Evolutionary conservation across 495 filamentous ascomycete genomes (phyloP).

Genomic region (Aspergillus homomorphus): DNA sequence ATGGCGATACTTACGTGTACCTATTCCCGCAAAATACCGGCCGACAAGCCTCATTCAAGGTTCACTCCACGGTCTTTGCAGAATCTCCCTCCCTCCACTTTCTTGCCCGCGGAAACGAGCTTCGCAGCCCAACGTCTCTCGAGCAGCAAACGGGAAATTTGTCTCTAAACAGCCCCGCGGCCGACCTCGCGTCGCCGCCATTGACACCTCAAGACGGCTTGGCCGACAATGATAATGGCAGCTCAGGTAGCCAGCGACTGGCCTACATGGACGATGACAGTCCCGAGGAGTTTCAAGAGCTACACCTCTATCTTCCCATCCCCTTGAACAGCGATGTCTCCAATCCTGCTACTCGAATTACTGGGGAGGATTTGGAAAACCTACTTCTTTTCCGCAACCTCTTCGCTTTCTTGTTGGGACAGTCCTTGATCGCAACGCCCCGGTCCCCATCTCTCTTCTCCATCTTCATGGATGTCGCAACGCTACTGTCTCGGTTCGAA

Average conservation of each 20-base stretch:
- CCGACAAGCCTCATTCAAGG: constrained; percentile 71
- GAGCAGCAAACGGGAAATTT: constrained; percentile 41
- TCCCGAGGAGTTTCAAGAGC: constrained; percentile 47
- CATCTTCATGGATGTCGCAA: constrained; percentile 69
- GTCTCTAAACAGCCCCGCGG: constrained; percentile 36
- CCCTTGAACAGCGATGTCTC: constrained; percentile 49
- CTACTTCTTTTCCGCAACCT: constrained; percentile 81
- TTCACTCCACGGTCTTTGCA: constrained; percentile 67
- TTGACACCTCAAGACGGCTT: constrained; percentile 33
- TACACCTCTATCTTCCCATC: constrained; percentile 70
- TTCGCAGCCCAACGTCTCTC: constrained; percentile 31
- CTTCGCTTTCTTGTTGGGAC: constrained; percentile 81
- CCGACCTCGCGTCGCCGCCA: constrained; percentile 41
- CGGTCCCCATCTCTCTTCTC: constrained; percentile 64
- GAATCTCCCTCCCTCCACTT: constrained; percentile 67
- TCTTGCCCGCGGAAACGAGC: constrained; percentile 60
- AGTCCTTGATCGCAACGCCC: constrained; percentile 75
- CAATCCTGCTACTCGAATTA: constrained; percentile 34
- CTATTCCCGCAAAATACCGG: constrained; percentile 66
- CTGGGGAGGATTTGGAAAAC: constrained; percentile 58
- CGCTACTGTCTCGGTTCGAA: constrained; percentile 65
- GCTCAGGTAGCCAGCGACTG: constrained; percentile 43
- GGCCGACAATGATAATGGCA: constrained; percentile 42
- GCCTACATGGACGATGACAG: constrained; percentile 39
- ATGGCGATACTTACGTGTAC: constrained; percentile 80